A percentile compares a stretch with the other conserved stretches of the same genome.
phyloP scores from a whole-genome alignment of 2,329 filamentous ascomycete species.

The Colletotrichum liriopes region DNA sequence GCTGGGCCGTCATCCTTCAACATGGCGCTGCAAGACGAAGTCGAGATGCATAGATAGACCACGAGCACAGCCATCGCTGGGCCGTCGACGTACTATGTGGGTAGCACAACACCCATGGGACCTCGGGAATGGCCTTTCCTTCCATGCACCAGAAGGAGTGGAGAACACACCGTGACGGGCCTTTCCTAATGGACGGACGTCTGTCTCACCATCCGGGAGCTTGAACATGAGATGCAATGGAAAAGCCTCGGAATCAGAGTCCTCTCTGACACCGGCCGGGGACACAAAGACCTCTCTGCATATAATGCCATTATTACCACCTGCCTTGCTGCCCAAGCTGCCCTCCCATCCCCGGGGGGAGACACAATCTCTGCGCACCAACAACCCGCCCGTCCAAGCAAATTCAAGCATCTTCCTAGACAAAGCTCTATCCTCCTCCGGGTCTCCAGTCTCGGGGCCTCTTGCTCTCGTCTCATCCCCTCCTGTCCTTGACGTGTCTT shows the following conservation, averaged over 20 bases:
- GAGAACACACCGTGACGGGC: slow-evolving; percentile 17
- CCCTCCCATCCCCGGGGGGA: not conserved
- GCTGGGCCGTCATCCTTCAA: not conserved
- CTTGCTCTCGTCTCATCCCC: slow-evolving; percentile 19
- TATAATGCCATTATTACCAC: slow-evolving; percentile 37
- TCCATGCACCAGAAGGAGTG: slow-evolving; percentile 17
- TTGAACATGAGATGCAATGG: slow-evolving; percentile 23
- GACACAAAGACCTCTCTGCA: slow-evolving; percentile 8
- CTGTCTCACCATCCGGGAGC: slow-evolving; percentile 42
- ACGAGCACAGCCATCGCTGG: not conserved
- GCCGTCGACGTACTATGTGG: not conserved
- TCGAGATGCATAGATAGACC: not conserved
- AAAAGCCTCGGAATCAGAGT: slow-evolving; percentile 22
- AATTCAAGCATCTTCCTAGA: slow-evolving; percentile 14
- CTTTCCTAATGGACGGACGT: not conserved
- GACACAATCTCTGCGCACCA: slow-evolving; percentile 1
- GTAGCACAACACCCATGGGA: not conserved
- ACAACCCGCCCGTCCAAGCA: slow-evolving; percentile 7
- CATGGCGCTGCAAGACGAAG: not conserved
- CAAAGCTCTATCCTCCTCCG: not conserved
- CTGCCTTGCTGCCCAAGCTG: not conserved
- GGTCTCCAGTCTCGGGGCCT: slow-evolving; percentile 7
- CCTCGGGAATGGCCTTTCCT: not conserved
- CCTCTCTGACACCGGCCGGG: not conserved
- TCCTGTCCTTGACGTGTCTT: slow-evolving; percentile 17